phyloP scores from a whole-genome alignment of 140 eudicot species.

The Cichorium intybus region DNA sequence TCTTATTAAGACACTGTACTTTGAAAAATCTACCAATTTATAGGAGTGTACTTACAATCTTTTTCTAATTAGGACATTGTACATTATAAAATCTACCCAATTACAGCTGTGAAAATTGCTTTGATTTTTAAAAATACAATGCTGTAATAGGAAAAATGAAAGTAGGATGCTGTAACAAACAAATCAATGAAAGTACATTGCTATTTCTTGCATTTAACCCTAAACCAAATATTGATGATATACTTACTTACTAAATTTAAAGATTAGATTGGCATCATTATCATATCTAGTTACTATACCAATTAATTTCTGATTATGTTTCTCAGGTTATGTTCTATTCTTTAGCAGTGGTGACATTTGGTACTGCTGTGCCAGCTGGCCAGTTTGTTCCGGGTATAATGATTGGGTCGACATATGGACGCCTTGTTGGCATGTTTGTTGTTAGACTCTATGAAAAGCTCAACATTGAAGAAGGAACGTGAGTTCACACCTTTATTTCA shows the following conservation, averaged over 20 bases:
- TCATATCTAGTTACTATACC: background rate
- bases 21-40: no score
- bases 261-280: background rate
- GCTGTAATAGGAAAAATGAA: no score
- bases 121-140: no score
- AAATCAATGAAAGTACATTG: background rate
- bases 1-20: no score
- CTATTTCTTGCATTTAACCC: background rate
- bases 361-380: constrained; percentile 99
- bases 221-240: constrained; percentile 4
- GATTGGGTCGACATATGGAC: constrained; percentile 99
- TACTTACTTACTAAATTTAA: background rate
- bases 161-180: no score
- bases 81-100: no score
- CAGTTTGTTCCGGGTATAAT: constrained; percentile 99
- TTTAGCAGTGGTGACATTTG: constrained; percentile 94
- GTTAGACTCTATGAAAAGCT: constrained; percentile 71
- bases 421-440: constrained; percentile 97
- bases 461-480: constrained; percentile 99
- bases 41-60: no score
- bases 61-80: no score
- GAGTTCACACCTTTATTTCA: constrained; percentile 34
- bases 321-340: constrained; percentile 90
- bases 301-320: background rate
- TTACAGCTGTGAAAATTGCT: no score